Conservation (phyloP, 257 asterid genomes). For the Ophiorrhiza pumila region DNA sequence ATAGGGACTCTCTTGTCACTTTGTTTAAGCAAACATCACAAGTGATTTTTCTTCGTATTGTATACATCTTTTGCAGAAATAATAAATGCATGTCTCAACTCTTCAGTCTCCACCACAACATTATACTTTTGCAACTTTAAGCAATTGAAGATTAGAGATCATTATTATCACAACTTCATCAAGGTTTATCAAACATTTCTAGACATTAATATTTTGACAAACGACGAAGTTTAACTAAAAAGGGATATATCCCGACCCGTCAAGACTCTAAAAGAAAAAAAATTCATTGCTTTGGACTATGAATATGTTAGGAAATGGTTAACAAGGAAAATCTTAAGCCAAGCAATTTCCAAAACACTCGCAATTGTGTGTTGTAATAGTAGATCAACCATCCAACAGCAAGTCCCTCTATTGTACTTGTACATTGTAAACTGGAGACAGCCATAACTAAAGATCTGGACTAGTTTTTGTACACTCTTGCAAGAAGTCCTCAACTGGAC, state of each 20-base stretch:
- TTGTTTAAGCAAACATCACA: constrained; percentile 39
- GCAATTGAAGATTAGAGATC: not conserved
- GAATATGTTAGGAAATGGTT: not conserved
- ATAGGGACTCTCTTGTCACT: constrained; percentile 34
- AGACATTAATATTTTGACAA: not conserved
- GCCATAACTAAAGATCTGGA: constrained; percentile 9
- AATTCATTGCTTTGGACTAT: not conserved
- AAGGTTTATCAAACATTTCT: no score
- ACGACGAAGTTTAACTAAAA: not conserved
- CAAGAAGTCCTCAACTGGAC: not conserved
- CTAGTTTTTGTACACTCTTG: not conserved
- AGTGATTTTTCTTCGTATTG: constrained; percentile 33
- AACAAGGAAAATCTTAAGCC: not conserved
- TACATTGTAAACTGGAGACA: constrained; percentile 5
- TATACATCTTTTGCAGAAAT: constrained; percentile 30
- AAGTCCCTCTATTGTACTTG: not conserved
- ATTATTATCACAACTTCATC: not conserved
- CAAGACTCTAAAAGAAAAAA: no score
- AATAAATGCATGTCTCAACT: constrained; percentile 38
- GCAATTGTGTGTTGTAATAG: no score
- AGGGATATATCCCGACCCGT: no score
- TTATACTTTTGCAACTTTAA: not conserved
- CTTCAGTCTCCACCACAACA: no score
- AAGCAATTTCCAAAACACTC: not conserved
- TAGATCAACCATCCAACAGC: no score